Base-by-base conservation (phyloP, 2,329 filamentous ascomycete genomes). In the Elsinoe arachidis region DNA sequence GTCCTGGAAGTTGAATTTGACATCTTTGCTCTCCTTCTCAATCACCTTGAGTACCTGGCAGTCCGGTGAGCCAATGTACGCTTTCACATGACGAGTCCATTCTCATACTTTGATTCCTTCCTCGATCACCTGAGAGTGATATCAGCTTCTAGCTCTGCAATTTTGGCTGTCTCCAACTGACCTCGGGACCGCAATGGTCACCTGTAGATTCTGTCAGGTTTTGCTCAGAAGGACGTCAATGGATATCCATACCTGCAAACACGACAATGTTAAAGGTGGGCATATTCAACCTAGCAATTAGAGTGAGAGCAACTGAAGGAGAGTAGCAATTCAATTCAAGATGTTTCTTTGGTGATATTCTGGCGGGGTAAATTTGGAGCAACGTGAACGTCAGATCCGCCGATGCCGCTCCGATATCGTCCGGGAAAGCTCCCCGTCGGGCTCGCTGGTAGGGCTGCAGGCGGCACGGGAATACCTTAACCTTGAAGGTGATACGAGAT, bases 1-100 rank as follows among this genome's bases (percentile, higher is more conserved):
- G 58, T 96, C 84, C 70, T 96, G 82, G 66, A 96, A 86, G 71
- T 93, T 90, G 77, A 97, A 96, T 67, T 86, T 86, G 70, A 87
- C 80, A 63, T 84, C 81, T 58, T 85, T 80, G 69, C 83, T 85
- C 64, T 78, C 75, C 66, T 85, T 80, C 76, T 95, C 87, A 59
- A 97, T 77, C 3, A 86, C 80, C 70, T 86, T 87, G 69, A 97
- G 81, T 63, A 93, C 76, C 88, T 95, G 67, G 34, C 33, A 33
- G 5, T 46, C 19, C 10, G n/a, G 56, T 57, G 10, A 59, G 59
- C n/a, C 14, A 37, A 47, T n/a, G n/a, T 41, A 26, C 15, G 7
- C 9, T 7, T 5, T 37, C 14, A 6, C 5, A 19, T 17, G 15
- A 10, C 7, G 7, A 15, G 26, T 56, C 34, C 17, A 15, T 15